A percentile compares a stretch with the other conserved stretches of the same genome.
Evolutionary conservation across 1,139 yeast species (phyloP).

Genomic region (Taphrina wiesneri): DNA sequence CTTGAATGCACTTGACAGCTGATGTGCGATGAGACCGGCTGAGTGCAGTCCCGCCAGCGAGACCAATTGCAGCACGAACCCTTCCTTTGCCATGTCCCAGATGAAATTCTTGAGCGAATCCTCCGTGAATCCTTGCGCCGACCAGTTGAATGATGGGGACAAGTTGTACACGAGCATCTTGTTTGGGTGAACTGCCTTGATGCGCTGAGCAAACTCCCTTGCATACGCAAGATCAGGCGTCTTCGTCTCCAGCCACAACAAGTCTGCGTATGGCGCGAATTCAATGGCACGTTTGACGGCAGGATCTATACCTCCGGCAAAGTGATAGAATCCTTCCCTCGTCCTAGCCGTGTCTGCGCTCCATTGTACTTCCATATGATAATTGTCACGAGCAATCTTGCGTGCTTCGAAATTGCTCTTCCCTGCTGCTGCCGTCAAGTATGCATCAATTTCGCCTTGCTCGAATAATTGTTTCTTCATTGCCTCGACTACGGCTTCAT

Average conservation of each 20-base stretch:
- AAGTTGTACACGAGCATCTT: slow-evolving; percentile 60
- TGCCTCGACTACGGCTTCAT: slow-evolving; percentile 51
- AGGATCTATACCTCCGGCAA: slow-evolving; percentile 54
- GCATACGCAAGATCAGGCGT: slow-evolving; percentile 58
- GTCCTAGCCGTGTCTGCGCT: slow-evolving; percentile 56
- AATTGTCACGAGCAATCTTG: slow-evolving; percentile 45
- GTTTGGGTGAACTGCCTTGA: slow-evolving; percentile 54
- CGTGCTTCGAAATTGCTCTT: slow-evolving; percentile 47
- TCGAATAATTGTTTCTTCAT: slow-evolving; percentile 44
- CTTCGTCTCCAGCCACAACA: slow-evolving; percentile 62
- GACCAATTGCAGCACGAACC: slow-evolving; percentile 57
- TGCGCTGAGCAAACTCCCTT: slow-evolving; percentile 51
- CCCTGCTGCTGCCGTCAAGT: slow-evolving; percentile 43
- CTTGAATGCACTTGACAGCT: slow-evolving; percentile 28
- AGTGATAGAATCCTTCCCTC: slow-evolving; percentile 58
- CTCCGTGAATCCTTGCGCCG: slow-evolving; percentile 56
- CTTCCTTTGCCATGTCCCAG: slow-evolving; percentile 57
- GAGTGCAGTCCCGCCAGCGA: slow-evolving; percentile 60
- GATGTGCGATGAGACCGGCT: slow-evolving; percentile 52
- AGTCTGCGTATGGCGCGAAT: slow-evolving; percentile 60
- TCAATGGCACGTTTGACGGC: slow-evolving; percentile 57
- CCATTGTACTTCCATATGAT: slow-evolving; percentile 51
- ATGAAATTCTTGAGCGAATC: slow-evolving; percentile 53
- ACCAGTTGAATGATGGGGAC: slow-evolving; percentile 63
- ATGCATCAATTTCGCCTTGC: slow-evolving; percentile 45